A percentile compares a stretch with the other conserved stretches of the same genome.
phyloP scores from a whole-genome alignment of 1,139 yeast genomes.

The Magnusiomyces magnusii region DNA sequence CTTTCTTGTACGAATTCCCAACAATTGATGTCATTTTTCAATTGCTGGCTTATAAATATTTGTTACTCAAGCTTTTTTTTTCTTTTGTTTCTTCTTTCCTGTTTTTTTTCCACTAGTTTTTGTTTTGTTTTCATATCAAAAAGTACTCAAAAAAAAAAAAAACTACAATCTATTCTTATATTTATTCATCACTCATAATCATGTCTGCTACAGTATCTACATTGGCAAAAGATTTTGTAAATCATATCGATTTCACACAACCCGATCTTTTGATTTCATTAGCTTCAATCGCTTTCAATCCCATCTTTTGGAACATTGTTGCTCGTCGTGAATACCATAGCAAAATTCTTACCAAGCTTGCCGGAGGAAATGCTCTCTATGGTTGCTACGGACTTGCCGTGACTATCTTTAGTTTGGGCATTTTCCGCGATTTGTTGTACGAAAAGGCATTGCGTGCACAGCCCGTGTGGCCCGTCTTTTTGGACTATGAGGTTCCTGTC shows the following conservation, averaged over 20 bases:
- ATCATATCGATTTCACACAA: constrained; percentile 18
- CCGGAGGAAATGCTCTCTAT: constrained; percentile 54
- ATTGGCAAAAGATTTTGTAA: constrained; percentile 6
- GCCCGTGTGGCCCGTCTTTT: constrained; percentile 30
- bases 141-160: no score
- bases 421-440: constrained; percentile 71
- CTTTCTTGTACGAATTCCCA: background rate
- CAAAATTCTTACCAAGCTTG: constrained; percentile 61
- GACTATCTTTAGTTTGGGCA: constrained; percentile 77
- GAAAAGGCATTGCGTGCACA: constrained; percentile 58
- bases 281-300: constrained; percentile 72
- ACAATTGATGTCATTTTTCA: background rate
- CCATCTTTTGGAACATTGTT: constrained; percentile 89
- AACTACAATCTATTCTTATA: no score
- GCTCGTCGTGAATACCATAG: constrained; percentile 81
- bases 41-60: background rate
- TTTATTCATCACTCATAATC: no score
- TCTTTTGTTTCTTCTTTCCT: background rate
- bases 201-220: constrained; percentile 6
- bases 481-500: constrained; percentile 23
- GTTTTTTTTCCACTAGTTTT: no score
- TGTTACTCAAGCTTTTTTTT: background rate
- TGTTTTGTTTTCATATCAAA: no score
- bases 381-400: constrained; percentile 84
- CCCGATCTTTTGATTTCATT: constrained; percentile 20